phyloP scores from a whole-genome alignment of 306 rosid species.

The Hippophae gyantsensis region DNA sequence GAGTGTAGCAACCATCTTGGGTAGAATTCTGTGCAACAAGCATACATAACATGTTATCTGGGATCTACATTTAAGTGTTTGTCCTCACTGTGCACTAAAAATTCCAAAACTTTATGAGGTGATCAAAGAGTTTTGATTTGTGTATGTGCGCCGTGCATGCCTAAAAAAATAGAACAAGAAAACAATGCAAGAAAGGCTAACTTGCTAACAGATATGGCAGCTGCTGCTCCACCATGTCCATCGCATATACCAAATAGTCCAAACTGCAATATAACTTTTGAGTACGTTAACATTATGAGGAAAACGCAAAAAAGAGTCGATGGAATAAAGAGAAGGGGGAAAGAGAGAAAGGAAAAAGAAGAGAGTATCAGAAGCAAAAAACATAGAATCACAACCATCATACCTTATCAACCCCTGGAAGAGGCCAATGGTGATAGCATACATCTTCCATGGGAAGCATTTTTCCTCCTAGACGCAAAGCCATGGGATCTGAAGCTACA shows the following conservation, averaged over 20 bases:
- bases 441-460: slow-evolving; percentile 92
- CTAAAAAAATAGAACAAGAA: neutral
- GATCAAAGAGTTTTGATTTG: neutral
- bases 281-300: slow-evolving; percentile 25
- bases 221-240: slow-evolving; percentile 93
- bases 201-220: slow-evolving; percentile 92
- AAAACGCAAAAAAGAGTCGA: slow-evolving; percentile 15
- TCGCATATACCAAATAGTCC: slow-evolving; percentile 88
- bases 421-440: slow-evolving; percentile 88
- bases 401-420: slow-evolving; percentile 87
- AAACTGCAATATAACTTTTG: slow-evolving; percentile 53
- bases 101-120: neutral
- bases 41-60: neutral
- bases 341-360: no score
- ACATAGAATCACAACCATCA: slow-evolving; percentile 1
- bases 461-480: slow-evolving; percentile 89
- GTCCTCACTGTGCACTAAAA: neutral
- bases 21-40: slow-evolving; percentile 56
- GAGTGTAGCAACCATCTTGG: slow-evolving; percentile 54
- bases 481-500: slow-evolving; percentile 91
- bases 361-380: no score
- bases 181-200: slow-evolving; percentile 32
- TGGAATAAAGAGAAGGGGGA: neutral
- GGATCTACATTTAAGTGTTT: neutral
- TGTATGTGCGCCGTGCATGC: no score